Percentiles rank a stretch among this genome's conserved stretches.
phyloP scores from a whole-genome alignment of 306 rosid species.

The Ormosia emarginata region DNA sequence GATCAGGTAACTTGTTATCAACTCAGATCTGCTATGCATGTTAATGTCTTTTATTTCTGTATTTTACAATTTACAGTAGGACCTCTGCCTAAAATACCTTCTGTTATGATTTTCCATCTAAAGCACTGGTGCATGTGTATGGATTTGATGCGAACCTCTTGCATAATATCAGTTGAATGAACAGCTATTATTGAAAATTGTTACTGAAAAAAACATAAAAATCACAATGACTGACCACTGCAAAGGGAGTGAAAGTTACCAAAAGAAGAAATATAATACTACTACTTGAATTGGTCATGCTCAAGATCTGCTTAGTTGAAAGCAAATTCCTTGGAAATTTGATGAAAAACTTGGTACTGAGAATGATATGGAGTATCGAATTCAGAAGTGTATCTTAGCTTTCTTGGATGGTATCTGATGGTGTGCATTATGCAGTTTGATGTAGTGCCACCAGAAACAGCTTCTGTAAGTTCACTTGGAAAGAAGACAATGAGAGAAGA shows the following conservation, averaged over 20 bases:
- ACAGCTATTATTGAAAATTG: not conserved
- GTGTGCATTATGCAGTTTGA: slow-evolving; percentile 61
- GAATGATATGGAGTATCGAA: not conserved
- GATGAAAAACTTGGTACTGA: not conserved
- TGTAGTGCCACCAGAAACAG: slow-evolving; percentile 93
- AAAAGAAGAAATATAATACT: not conserved
- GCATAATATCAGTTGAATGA: not conserved
- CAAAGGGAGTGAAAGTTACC: not conserved
- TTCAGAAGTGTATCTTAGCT: not conserved
- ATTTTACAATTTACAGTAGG: not conserved
- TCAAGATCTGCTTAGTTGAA: not conserved
- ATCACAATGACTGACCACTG: not conserved
- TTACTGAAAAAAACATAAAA: not conserved
- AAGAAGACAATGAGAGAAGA: slow-evolving; percentile 60
- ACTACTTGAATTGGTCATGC: not conserved
- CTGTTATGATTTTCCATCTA: not conserved
- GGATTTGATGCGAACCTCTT: not conserved
- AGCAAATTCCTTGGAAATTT: not conserved
- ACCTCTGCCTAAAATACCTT: not conserved
- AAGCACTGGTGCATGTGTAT: not conserved
- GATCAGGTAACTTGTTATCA: slow-evolving; percentile 71
- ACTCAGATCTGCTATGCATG: not conserved
- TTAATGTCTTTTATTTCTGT: not conserved
- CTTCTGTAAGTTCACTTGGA: slow-evolving; percentile 75
- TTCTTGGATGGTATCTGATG: slow-evolving; percentile 12